Evolutionary conservation across 208 protist genomes (phyloP).

Genomic region (Trypanosoma boissoni): DNA sequence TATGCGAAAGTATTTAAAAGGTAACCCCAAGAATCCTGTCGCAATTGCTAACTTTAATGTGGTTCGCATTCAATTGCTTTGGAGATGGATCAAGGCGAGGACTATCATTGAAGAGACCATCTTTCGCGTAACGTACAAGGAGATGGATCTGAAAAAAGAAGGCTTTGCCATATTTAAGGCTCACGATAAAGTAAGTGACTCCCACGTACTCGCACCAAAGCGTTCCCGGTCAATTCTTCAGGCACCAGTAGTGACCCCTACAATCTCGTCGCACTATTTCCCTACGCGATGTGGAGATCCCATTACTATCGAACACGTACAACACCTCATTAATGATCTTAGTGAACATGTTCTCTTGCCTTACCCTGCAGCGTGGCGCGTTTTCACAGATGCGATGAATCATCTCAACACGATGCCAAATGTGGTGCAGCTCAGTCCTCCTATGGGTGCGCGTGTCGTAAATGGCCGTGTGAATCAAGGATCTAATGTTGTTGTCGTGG

Average conservation of each 20-base stretch:
- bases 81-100: slow-evolving; percentile 82
- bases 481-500: slow-evolving; percentile 84
- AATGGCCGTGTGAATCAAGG: slow-evolving; percentile 78
- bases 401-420: slow-evolving; percentile 85
- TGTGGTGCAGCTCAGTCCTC: slow-evolving; percentile 66
- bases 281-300: slow-evolving; percentile 43
- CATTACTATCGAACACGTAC: slow-evolving; percentile 71
- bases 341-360: slow-evolving; percentile 66
- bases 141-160: slow-evolving; percentile 88
- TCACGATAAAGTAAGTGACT: slow-evolving; percentile 76
- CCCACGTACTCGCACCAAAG: slow-evolving; percentile 65
- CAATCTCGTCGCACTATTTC: slow-evolving; percentile 80
- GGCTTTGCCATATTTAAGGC: slow-evolving; percentile 86
- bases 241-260: slow-evolving; percentile 57
- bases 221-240: slow-evolving; percentile 69
- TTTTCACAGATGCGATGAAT: slow-evolving; percentile 84
- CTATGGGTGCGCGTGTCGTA: slow-evolving; percentile 57
- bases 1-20: slow-evolving; percentile 29
- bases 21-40: neutral
- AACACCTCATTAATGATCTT: slow-evolving; percentile 71
- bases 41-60: slow-evolving; percentile 53
- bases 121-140: slow-evolving; percentile 78
- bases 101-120: slow-evolving; percentile 73
- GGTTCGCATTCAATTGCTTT: slow-evolving; percentile 79
- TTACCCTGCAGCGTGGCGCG: slow-evolving; percentile 77